Evolutionary conservation across 352 stramenopile species (phyloP), one percentile per base, ranked within the genome.

Genomic region (Globisporangium recalcitrans): DNA sequence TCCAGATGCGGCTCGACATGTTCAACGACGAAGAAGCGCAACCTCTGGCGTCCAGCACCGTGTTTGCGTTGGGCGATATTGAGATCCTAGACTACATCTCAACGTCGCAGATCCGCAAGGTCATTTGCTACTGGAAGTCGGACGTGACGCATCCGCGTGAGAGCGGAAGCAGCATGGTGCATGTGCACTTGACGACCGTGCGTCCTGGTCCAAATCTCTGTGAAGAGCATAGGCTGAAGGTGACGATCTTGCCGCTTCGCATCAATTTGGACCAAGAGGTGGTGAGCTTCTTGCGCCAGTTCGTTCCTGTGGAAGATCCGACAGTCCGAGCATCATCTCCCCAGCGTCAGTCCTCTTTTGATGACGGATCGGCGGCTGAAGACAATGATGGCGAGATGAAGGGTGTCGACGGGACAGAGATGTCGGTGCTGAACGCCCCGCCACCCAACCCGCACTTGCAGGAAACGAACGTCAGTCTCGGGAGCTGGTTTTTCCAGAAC

Each of bases 101-200:
- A 3, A 96, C 87, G 0, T 96, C 87, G 0, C 85, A 94, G 67
- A 96, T 96, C 61, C 83, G 87, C 47, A 96, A 94, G 67, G 89
- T 96, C 36, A 81, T 96, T 27, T 96, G 85, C 70, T 93, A 96
- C 67, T 96, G 87, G 87, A 96, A 96, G 65, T 93, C 82, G 0
- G 87, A 94, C 40, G 75, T 77, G 16, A 86, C 74, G 6, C 87
- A 96, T 55, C 83, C 83, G 52, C 80, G 87, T 19, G 85, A 96
- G 63, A 93, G 77, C 36, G 84, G 81, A n/a, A 96, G 84, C 49
- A 88, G 78, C 22, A 91, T 96, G 77, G 75, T 90, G 38, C 81
- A 86, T 26, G 60, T 94, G 32, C 80, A 93, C 65, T 61, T 96
- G 31, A 84, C 87, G 69, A 93, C 87, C 1, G 83, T 92, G 2